Percentiles rank a stretch among this genome's conserved stretches.
Conservation (phyloP, 805 yeast species). For the Ogataea nonfermentans region DNA sequence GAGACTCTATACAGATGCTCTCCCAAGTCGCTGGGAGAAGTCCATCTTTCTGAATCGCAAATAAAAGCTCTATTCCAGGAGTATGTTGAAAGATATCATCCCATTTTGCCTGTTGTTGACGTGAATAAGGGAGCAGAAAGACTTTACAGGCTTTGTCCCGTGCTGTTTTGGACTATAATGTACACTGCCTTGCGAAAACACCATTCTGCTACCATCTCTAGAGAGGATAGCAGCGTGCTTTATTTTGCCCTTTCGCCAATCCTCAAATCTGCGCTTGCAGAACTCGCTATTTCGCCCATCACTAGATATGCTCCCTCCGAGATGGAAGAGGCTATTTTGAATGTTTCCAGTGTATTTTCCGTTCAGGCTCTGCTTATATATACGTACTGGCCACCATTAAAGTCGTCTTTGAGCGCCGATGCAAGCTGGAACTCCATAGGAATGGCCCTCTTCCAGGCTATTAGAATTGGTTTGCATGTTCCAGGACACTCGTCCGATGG, state of each 20-base stretch:
- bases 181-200: conserved; percentile 76
- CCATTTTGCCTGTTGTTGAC: conserved; percentile 85
- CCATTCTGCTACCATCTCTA: conserved; percentile 30
- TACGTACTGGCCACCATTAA: conserved; percentile 94
- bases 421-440: conserved; percentile 96
- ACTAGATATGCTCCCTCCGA: conserved; percentile 79
- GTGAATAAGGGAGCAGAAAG: conserved; percentile 77
- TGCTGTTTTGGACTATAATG: conserved; percentile 91
- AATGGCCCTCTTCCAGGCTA: conserved; percentile 88
- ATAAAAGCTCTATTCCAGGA: conserved; percentile 65
- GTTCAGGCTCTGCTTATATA: conserved; percentile 89
- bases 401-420: conserved; percentile 92
- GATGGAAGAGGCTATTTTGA: conserved; percentile 75
- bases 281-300: conserved; percentile 86
- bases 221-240: conserved; percentile 35
- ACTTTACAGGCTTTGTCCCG: conserved; percentile 76
- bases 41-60: conserved; percentile 57
- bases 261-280: conserved; percentile 76
- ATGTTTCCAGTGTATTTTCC: conserved; percentile 87
- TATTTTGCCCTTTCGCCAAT: conserved; percentile 63
- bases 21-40: conserved; percentile 70
- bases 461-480: conserved; percentile 85
- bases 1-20: conserved; percentile 46
- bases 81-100: conserved; percentile 76
- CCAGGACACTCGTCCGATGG: conserved; percentile 61